phyloP scores from a whole-genome alignment of 176 grass and related monocot species.

The Poa annua region DNA sequence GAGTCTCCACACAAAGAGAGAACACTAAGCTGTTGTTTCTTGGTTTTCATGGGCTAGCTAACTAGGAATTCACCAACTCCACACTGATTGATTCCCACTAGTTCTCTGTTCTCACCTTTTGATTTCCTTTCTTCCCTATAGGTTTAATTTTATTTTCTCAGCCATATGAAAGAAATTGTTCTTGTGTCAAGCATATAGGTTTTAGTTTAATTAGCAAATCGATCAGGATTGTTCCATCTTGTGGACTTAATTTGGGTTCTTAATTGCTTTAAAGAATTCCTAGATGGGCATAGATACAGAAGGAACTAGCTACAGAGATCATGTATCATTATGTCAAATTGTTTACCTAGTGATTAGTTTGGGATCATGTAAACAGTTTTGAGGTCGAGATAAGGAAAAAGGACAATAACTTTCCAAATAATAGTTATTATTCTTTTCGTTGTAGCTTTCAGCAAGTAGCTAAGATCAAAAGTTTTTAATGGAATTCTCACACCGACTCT shows the following conservation, averaged over 20 bases:
- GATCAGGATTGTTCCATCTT: not conserved
- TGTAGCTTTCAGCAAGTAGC: slow-evolving; percentile 59
- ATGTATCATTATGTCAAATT: slow-evolving; percentile 24
- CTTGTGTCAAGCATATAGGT: slow-evolving; percentile 1
- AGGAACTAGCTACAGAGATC: slow-evolving; percentile 14
- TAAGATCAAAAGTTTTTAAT: slow-evolving; percentile 44
- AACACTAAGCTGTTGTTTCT: not conserved
- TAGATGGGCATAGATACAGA: not conserved
- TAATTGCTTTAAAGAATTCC: slow-evolving; percentile 18
- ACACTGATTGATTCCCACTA: not conserved
- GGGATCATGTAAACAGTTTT: slow-evolving; percentile 46
- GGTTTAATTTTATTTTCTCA: slow-evolving; percentile 14
- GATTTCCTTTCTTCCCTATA: slow-evolving; percentile 1
- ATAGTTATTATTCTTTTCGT: slow-evolving; percentile 49
- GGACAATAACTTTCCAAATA: slow-evolving; percentile 34
- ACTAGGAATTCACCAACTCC: slow-evolving; percentile 27
- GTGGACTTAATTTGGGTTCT: not conserved
- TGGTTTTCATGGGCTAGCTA: not conserved
- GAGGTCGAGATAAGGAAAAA: slow-evolving; percentile 40
- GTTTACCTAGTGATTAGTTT: slow-evolving; percentile 64
- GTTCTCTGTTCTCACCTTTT: slow-evolving; percentile 12
- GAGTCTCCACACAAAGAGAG: not conserved
- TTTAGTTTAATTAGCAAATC: not conserved
- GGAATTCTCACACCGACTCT: slow-evolving; percentile 54
- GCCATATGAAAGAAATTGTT: not conserved